Evolutionary conservation across 768 basidiomycete genomes (phyloP), one percentile per base, ranked within the genome.

Genomic region (Chalciporus pseudorubinellus): DNA sequence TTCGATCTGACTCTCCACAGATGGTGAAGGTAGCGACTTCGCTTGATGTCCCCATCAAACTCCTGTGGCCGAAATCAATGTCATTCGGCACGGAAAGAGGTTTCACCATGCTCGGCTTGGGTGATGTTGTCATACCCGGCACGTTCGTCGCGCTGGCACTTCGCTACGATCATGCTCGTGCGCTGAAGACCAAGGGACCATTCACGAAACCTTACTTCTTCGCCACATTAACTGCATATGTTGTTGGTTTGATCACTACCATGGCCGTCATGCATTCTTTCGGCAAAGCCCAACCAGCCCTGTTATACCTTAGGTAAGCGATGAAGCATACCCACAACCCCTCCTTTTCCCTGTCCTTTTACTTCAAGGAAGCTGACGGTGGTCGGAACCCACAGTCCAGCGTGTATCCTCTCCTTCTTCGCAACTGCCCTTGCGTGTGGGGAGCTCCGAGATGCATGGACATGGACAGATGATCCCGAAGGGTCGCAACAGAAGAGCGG

Each of bases 1-100:
- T 34, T 28, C 26, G 46, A 18, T 42, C 52, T 61, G 3, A 58
- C 41, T 34, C 0, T 14, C 16, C 10, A 11, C 42, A 92, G 89
- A 98, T 98, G 95, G 85, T 95, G 20, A 84, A 84, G 58, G 95
- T 98, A 2, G 95, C 95, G 1, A 93, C 87, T 19, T 82, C 77
- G 36, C 79, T 98, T 29, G 92, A 98, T 60, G 84, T 88, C 22
- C 95, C 95, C 18, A 95, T 98, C 72, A 98, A 97, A 71, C 77
- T 98, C 28, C 74, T 95, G 33, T 92, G 87, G 84, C 85, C 91
- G 0, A 92, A 89, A 63, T 84, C 85, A 1, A 53, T 82, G 19
- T 48, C 44, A 1, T 76, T 85, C 58, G 69, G 75, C 5, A 64
- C 70, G 6, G 74, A 67, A 4, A 68, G 76, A 24, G 92, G 91